Conservation (phyloP, 2,329 filamentous ascomycete species). For the Hypomyces rosellus region DNA sequence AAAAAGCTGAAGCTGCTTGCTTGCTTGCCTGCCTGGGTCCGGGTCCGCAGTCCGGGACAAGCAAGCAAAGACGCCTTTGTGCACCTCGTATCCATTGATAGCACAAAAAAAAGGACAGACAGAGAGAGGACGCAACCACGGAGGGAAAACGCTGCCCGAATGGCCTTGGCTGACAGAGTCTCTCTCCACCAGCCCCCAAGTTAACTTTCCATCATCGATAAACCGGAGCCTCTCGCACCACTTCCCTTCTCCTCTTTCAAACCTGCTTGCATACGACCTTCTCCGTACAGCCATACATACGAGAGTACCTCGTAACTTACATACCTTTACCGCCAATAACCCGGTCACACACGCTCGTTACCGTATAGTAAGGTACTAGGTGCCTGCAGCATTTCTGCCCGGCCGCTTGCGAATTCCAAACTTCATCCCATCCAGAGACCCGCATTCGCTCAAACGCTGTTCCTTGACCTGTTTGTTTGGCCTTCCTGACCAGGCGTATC, state of each 20-base stretch:
- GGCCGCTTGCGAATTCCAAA: not conserved
- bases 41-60: not conserved
- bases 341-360: too few relatives aligned
- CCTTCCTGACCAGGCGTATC: too few relatives aligned
- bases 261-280: constrained; percentile 3
- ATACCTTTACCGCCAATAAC: not conserved
- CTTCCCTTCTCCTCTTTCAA: constrained; percentile 3
- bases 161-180: not conserved
- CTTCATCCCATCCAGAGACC: constrained; percentile 1
- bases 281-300: not conserved
- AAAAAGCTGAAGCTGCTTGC: not conserved
- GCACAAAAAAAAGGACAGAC: constrained; percentile 5
- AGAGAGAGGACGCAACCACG: not conserved
- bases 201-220: constrained; percentile 11
- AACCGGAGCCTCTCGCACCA: constrained; percentile 4
- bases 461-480: constrained; percentile 1
- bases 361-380: too few relatives aligned
- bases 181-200: constrained; percentile 8
- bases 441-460: constrained; percentile 7
- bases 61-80: not conserved
- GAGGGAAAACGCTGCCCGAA: not conserved
- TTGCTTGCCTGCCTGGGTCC: not conserved
- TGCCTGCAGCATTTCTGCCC: not conserved
- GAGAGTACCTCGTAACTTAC: not conserved
- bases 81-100: constrained; percentile 12